Evolutionary conservation across 768 basidiomycete species (phyloP), one percentile per base, ranked within the genome.

Genomic region (Tephrocybe sp.): DNA sequence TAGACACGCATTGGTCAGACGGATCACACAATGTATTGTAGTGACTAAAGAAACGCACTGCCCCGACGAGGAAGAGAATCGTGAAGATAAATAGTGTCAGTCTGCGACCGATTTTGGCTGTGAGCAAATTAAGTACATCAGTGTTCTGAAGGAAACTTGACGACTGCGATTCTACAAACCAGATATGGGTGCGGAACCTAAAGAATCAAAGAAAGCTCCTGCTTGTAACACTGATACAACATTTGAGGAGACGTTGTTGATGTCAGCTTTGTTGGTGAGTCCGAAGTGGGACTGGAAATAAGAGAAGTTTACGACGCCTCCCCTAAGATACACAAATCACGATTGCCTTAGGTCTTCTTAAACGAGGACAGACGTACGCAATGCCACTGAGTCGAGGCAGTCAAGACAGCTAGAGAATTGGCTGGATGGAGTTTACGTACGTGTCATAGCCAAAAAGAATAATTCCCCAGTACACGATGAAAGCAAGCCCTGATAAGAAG

Each of bases 171-270:
- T n/a, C n/a, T n/a, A 15, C 34, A 14, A 36, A 88, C 88, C 70
- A 6, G 88, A 88, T 39, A 88, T 60, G 0, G 86, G 86, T 0
- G 87, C 86, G 58, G 84, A 86, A 12, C 78, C 77, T 11, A 94
- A 64, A 4, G 91, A 87, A 41, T 92, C 93, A 60, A 93, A 93
- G 76, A 93, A 93, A 0, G 90, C 89, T 12, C 90, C 90, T 1
- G 85, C 90, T 64, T 94, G 92, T 7, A 94, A 76, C 4, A 93
- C 88, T 4, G 93, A 89, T 24, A 94, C 93, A 33, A 95, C 86
- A 57, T 89, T 91, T 36, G 87, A 86, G 0, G 85, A 85, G 21
- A 93, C 73, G 12, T 73, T 69, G 45, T 85, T 76, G 24, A 62
- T 58, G 34, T 64, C 62, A 36, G 57, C 55, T 17, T 45, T 18